phyloP scores from a whole-genome alignment of 2,329 filamentous ascomycete genomes.

The Botrytis fragariae region DNA sequence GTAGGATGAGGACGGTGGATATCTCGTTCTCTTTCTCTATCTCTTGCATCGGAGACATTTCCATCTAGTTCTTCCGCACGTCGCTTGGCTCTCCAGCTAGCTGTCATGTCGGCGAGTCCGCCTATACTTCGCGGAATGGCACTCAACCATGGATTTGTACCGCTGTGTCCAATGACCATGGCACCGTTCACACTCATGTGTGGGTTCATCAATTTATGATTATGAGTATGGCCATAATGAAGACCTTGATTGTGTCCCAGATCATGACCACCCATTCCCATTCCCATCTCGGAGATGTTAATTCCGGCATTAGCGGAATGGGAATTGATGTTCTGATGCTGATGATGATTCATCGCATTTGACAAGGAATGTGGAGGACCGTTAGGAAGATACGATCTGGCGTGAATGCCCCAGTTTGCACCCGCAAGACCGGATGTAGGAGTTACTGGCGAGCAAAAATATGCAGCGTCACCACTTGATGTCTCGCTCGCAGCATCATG shows the following conservation, averaged over 20 bases:
- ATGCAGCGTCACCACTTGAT: conserved; percentile 28
- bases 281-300: conserved; percentile 21
- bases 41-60: conserved; percentile 21
- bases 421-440: conserved; percentile 17
- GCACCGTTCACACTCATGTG: background rate
- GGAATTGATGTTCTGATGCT: conserved; percentile 34
- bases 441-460: conserved; percentile 33
- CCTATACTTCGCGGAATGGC: conserved; percentile 44
- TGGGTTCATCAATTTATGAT: background rate
- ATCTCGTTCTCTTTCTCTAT: background rate
- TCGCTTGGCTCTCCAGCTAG: conserved; percentile 25
- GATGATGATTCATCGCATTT: conserved; percentile 20
- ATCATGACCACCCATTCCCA: background rate
- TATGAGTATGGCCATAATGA: background rate
- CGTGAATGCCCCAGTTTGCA: background rate
- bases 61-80: conserved; percentile 28
- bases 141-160: conserved; percentile 45
- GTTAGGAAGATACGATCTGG: conserved; percentile 3
- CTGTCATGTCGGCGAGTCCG: conserved; percentile 20
- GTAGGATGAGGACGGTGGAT: conserved; percentile 7
- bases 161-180: background rate
- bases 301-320: conserved; percentile 30
- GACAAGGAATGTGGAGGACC: conserved; percentile 5
- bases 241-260: background rate
- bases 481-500: conserved; percentile 38